Base-by-base conservation (phyloP, 306 rosid genomes). In the Rosa multiflora region DNA sequence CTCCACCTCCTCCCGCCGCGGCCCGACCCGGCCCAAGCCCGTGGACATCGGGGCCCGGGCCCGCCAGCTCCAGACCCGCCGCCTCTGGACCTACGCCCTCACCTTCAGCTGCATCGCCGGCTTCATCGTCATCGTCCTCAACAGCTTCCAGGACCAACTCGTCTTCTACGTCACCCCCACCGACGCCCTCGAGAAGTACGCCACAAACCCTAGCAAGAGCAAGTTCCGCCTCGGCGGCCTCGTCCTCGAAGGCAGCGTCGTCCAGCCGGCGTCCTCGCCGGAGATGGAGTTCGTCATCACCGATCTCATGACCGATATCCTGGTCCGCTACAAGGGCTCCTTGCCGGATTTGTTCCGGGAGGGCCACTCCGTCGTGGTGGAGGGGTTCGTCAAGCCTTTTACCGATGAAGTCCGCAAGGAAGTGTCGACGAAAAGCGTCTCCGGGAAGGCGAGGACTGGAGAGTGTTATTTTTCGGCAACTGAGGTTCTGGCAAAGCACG, bases 401-500 rank as follows among this genome's bases (percentile, higher is more conserved):
- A 84, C 96, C 0, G 97, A 93, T 5, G 94, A 95, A 72, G 79
- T 90, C 39, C 86, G 80, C 63, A 86, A 69, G 6, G 89, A 90
- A 62, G 74, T 76, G 29, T 90, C 99, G 26, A 10, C 74, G 0
- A 89, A 82, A 76, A 86, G 87, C 55, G 92, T 91, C 2, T 86
- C 99, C 0, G 89, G 75, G 40, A 95, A 92, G 82, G 99, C 99
- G 0, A 85, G 97, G 82, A 81, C 67, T 0, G 88, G 84, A 9
- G 93, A 91, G 4, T 95, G 86, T 72, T 95, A 90, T 49, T 92
- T 95, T 69, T 49, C 88, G 10, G 99, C 99, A 1, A 82, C 86
- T 0, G 98, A 92, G 87, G 99, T 94, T 74, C 84, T 92, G 76
- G 99, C 99, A 0, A 94, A 94, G 93, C 99, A 91, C 13, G 99